A percentile compares a stretch with the other conserved stretches of the same genome.
Conservation (phyloP, 441 rosid species). For the Adansonia grandidieri region DNA sequence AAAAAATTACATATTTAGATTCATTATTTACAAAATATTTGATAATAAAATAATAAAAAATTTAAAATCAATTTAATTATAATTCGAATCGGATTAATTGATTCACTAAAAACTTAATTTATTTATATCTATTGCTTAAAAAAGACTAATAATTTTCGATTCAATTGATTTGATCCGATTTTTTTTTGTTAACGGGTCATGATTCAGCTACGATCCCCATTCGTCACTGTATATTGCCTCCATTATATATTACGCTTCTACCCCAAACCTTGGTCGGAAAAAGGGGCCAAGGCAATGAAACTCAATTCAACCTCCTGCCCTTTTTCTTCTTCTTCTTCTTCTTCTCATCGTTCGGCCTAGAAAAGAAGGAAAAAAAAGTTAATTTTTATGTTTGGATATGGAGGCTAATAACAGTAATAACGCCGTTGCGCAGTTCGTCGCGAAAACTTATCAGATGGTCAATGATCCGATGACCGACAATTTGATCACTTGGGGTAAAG, state of each 20-base stretch:
- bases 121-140: too few relatives aligned
- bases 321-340: background rate
- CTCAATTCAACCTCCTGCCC: background rate
- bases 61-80: too few relatives aligned
- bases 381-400: slow-evolving; percentile 32
- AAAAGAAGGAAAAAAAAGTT: background rate
- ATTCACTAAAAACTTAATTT: too few relatives aligned
- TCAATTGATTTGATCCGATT: too few relatives aligned
- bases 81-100: too few relatives aligned
- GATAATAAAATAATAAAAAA: too few relatives aligned
- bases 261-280: background rate
- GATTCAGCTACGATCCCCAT: slow-evolving; percentile 34
- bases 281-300: background rate
- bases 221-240: slow-evolving; percentile 28
- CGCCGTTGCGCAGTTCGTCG: slow-evolving; percentile 55
- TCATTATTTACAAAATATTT: too few relatives aligned
- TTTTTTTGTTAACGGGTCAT: slow-evolving; percentile 17
- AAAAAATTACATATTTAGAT: too few relatives aligned
- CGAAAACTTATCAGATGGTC: slow-evolving; percentile 74
- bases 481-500: slow-evolving; percentile 57
- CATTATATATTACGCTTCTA: slow-evolving; percentile 31
- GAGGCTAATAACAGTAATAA: slow-evolving; percentile 27
- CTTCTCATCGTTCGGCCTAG: background rate
- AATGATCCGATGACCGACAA: slow-evolving; percentile 57
- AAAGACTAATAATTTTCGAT: too few relatives aligned